Evolutionary conservation across 2,329 filamentous ascomycete genomes (phyloP).

Genomic region (Aspergillus sp.): DNA sequence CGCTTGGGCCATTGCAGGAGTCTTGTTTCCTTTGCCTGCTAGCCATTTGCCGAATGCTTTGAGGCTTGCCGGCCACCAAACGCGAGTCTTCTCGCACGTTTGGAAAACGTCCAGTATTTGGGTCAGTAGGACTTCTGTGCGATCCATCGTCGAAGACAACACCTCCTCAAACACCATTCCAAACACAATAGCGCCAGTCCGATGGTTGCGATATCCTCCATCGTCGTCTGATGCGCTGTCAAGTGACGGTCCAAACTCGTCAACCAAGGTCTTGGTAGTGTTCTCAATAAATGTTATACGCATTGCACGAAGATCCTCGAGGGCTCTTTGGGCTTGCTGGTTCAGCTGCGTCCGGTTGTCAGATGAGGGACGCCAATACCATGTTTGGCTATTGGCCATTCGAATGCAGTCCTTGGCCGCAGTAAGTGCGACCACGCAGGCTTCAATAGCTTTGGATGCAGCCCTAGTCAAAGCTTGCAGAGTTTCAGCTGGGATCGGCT

Average conservation of each 20-base stretch:
- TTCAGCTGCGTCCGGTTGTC: conserved; percentile 21
- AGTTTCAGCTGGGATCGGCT: conserved; percentile 33
- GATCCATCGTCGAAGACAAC: conserved; percentile 27
- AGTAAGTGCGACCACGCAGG: conserved; percentile 25
- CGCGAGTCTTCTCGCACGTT: conserved; percentile 32
- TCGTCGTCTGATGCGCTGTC: conserved; percentile 18
- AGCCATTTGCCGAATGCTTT: conserved; percentile 44
- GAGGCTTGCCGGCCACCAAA: conserved; percentile 48
- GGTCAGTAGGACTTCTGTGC: conserved; percentile 29
- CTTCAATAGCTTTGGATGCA: conserved; percentile 23
- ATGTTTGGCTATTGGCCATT: conserved; percentile 28
- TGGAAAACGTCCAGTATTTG: conserved; percentile 39
- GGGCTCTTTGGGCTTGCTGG: conserved; percentile 14
- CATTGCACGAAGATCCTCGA: conserved; percentile 28
- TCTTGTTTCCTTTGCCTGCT: conserved; percentile 24
- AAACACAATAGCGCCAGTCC: conserved; percentile 44
- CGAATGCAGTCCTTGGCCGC: conserved; percentile 28
- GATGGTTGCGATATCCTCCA: conserved; percentile 16
- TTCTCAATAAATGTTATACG: conserved; percentile 26
- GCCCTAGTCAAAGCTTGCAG: conserved; percentile 32
- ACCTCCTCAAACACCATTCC: conserved; percentile 51
- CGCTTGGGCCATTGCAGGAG: conserved; percentile 21
- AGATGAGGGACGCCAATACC: conserved; percentile 26
- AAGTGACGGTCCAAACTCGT: not conserved
- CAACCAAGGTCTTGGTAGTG: conserved; percentile 44